These are phyloP conservation scores for Sporothrix luriei DNA, from an alignment of 2,329 filamentous ascomycete species.

Conservation along the genomic window DNA sequence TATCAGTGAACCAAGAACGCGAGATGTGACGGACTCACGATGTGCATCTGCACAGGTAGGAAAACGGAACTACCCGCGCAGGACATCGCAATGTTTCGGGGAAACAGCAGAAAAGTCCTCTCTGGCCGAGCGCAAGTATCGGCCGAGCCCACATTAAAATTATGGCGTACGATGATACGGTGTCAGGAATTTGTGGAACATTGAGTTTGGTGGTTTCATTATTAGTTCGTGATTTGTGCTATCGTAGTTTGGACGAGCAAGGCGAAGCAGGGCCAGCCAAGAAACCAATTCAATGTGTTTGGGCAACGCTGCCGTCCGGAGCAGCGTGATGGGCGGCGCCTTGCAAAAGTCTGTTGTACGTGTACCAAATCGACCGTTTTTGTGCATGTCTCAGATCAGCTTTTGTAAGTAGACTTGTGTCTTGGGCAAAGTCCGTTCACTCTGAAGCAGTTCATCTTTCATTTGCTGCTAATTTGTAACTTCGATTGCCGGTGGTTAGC, in stretches of 20 bases:
- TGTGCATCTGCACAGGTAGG: background rate
- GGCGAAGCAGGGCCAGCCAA: background rate
- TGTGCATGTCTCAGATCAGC: conserved; percentile 17
- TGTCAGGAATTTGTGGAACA: background rate
- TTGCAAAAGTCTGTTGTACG: background rate
- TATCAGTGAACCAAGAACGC: no score
- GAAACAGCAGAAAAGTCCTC: no score
- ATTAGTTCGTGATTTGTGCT: background rate
- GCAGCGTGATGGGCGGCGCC: no score
- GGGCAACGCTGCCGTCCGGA: background rate
- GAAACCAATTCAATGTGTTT: background rate
- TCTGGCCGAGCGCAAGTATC: background rate
- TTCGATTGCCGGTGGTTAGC: background rate
- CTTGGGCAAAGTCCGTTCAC: no score
- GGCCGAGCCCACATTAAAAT: background rate
- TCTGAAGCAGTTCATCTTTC: no score
- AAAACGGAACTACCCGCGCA: no score
- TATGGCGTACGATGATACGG: background rate
- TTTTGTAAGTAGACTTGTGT: background rate
- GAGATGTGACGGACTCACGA: no score
- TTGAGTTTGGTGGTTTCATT: background rate
- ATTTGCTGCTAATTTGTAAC: background rate
- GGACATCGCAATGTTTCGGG: background rate
- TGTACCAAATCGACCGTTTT: background rate
- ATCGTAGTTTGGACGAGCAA: background rate